Base-by-base conservation (phyloP, 2,329 filamentous ascomycete species). In the Trichothecium sympodiale region DNA sequence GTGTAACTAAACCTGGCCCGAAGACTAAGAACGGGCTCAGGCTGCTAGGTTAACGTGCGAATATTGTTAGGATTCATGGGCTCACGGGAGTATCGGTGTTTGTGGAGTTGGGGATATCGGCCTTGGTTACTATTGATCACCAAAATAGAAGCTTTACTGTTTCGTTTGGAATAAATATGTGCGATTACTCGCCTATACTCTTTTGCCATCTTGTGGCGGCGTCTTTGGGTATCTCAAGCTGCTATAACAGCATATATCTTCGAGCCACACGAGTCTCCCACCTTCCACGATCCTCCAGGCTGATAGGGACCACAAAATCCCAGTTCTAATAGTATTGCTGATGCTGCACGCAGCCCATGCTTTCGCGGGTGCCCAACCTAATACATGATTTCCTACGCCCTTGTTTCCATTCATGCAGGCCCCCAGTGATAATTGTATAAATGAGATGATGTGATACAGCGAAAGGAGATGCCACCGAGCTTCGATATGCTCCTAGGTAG, bases 11-110 rank as follows among this genome's bases (percentile, higher is more conserved):
- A 57, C 65, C 72, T 1, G 74, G 75, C 3, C 69, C 74, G 47
- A 80, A 78, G 64, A 80, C 73, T n/a, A 78, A 79, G 61, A 74
- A 75, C 26, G 76, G 76, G 1, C 52, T 80, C 42, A 72, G 69
- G 45, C 53, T 80, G 36, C 55, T 80, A 32, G 76, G 76, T 38
- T 80, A 54, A 64, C 8, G 8, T 13, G 18, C 20, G n/a, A n/a
- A n/a, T n/a, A n/a, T n/a, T n/a, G n/a, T n/a, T n/a, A n/a, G n/a
- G n/a, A n/a, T n/a, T n/a, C n/a, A n/a, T n/a, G n/a, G n/a, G n/a
- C n/a, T n/a, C 13, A 30, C n/a, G 13, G 13, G 15, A 30, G 13
- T 14, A 14, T 30, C n/a, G 28, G 13, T 7, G 16, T 28, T 32
- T 16, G 18, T 13, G 15, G 13, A 30, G 28, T 14, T 14, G 8